Conservation (phyloP, 805 yeast genomes). For the Saccharomycopsis synnaedendra region DNA sequence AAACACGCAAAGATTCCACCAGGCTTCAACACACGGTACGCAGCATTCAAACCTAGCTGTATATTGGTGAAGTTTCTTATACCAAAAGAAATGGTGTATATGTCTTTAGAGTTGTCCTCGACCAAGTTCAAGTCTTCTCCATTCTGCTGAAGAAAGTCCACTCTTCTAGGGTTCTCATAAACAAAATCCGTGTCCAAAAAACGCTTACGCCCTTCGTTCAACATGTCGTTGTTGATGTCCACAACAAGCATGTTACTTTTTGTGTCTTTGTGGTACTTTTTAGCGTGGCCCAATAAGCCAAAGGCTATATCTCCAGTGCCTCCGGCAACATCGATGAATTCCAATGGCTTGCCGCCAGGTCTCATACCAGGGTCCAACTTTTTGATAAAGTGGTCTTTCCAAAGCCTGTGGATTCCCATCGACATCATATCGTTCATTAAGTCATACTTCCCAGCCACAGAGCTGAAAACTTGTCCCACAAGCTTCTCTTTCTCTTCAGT, state of each 20-base stretch:
- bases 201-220: conserved; percentile 81
- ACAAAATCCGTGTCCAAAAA: conserved; percentile 49
- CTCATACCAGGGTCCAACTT: conserved; percentile 89
- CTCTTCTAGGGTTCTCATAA: conserved; percentile 36
- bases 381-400: conserved; percentile 87
- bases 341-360: conserved; percentile 60
- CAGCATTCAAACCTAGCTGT: conserved; percentile 90
- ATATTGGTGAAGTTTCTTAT: conserved; percentile 93
- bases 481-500: conserved; percentile 70
- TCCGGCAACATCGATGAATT: conserved; percentile 94
- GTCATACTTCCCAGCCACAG: conserved; percentile 91
- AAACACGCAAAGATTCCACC: conserved; percentile 97
- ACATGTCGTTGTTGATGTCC: conserved; percentile 94
- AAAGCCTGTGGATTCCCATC: conserved; percentile 83
- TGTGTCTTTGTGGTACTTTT: conserved; percentile 60
- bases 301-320: conserved; percentile 98
- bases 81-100: conserved; percentile 95
- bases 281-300: conserved; percentile 88
- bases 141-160: conserved; percentile 77
- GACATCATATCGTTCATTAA: conserved; percentile 98
- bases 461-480: conserved; percentile 81
- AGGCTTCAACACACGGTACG: conserved; percentile 89
- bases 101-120: conserved; percentile 80
- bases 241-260: conserved; percentile 78
- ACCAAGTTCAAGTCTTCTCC: conserved; percentile 84